Evolutionary conservation across 257 asterid genomes (phyloP), one percentile per base, ranked within the genome.

Genomic region (Hygrophila difformis): DNA sequence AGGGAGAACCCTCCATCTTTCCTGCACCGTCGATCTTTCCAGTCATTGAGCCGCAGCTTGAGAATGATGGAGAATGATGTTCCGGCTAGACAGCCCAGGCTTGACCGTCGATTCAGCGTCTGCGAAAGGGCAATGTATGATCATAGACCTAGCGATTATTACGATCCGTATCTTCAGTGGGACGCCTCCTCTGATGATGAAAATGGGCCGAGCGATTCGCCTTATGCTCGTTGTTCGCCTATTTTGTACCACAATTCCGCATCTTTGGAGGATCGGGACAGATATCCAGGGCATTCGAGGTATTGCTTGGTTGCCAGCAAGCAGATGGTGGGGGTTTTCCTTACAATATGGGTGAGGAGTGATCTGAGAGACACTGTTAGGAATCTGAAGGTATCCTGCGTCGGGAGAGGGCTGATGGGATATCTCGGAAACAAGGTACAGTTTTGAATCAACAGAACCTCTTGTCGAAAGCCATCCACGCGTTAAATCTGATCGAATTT

Each of bases 371-470:
- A 80, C 0, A 72, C 78, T 16, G 87, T 91, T 49, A 61, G 67
- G 6, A 86, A 91, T 56, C 53, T 91, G 59, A 91, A 86, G 79
- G 96, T 80, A 12, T 87, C 97, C 31, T 91, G 99, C 44, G 97
- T 91, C 20, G 99, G 99, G 8, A 70, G 99, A 71, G 99, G 99
- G 53, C 62, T 91, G 70, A 91, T 91, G 99, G 97, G 99, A 7
- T 91, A 91, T 71, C 95, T 91, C 18, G 99, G 99, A 53, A 91
- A 91, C 71, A 91, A 91, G 93, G 98, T 91, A 64, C 12, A 31
- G 8, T 18, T 57, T 12, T 48, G 35, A 35, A 47, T 64, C 21
- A 31, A 22, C 34, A 33, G 18, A 49, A 56, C 66, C 65, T n/a
- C n/a, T n/a, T n/a, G n/a, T n/a, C n/a, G n/a, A n/a, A n/a, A n/a